These are phyloP conservation scores for Apiosordaria backusii DNA, from an alignment of 495 filamentous ascomycete species.

Conservation along the genomic window DNA sequence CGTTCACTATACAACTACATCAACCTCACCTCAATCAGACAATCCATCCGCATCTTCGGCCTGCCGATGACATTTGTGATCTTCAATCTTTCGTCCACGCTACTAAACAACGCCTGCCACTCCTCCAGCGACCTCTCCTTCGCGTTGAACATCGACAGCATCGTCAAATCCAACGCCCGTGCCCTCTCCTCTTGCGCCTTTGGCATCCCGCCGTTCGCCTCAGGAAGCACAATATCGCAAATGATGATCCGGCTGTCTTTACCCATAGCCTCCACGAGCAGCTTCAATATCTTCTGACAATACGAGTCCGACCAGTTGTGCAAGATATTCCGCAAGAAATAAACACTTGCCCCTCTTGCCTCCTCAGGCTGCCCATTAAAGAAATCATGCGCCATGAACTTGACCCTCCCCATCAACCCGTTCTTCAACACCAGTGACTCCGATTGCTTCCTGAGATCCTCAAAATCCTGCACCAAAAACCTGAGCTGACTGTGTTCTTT, in stretches of 20 bases:
- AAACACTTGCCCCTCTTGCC: slow-evolving; percentile 31
- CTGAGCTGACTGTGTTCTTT: slow-evolving; percentile 31
- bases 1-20: neutral
- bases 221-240: slow-evolving; percentile 34
- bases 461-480: slow-evolving; percentile 40
- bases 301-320: slow-evolving; percentile 46
- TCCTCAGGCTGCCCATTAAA: slow-evolving; percentile 36
- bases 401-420: slow-evolving; percentile 20
- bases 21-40: slow-evolving; percentile 16
- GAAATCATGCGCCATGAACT: slow-evolving; percentile 36
- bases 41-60: slow-evolving; percentile 17
- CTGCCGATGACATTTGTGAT: slow-evolving; percentile 15
- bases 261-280: slow-evolving; percentile 35
- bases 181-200: slow-evolving; percentile 12
- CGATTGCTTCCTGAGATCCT: slow-evolving; percentile 11
- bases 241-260: slow-evolving; percentile 33
- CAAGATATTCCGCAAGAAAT: slow-evolving; percentile 39
- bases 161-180: slow-evolving; percentile 20
- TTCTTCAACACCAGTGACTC: slow-evolving; percentile 5
- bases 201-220: slow-evolving; percentile 19
- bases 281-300: slow-evolving; percentile 32
- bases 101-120: slow-evolving; percentile 19
- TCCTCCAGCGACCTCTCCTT: slow-evolving; percentile 14
- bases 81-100: slow-evolving; percentile 13
- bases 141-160: slow-evolving; percentile 22